phyloP scores from a whole-genome alignment of 345 rosid species.

The Microthlaspi erraticum region DNA sequence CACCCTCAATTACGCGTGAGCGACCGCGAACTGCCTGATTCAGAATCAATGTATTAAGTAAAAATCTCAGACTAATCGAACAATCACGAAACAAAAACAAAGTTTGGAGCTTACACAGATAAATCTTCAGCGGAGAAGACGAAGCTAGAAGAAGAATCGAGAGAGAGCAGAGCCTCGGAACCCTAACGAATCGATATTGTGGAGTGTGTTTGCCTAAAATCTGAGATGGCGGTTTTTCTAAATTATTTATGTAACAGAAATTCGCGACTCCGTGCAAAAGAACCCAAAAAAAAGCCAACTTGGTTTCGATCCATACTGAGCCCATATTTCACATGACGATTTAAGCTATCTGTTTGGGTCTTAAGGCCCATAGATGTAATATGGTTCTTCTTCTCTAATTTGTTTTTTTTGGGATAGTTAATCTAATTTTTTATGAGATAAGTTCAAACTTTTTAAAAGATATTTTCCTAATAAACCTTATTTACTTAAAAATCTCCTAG shows the following conservation, averaged over 20 bases:
- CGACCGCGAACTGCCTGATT: slow-evolving; percentile 24
- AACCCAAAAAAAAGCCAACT: not conserved
- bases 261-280: not conserved
- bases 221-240: slow-evolving; percentile 24
- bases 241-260: not conserved
- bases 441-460: too few relatives aligned
- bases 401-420: too few relatives aligned
- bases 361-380: not conserved
- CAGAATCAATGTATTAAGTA: slow-evolving; percentile 19
- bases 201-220: not conserved
- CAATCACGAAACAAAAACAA: not conserved
- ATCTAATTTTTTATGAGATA: too few relatives aligned
- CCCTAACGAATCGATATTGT: slow-evolving; percentile 35
- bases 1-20: not conserved
- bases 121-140: slow-evolving; percentile 27
- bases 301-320: slow-evolving; percentile 10
- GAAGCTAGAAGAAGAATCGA: slow-evolving; percentile 33
- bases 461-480: too few relatives aligned
- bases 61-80: slow-evolving; percentile 10
- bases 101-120: slow-evolving; percentile 16
- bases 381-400: too few relatives aligned
- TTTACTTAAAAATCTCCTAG: too few relatives aligned
- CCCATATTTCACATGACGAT: slow-evolving; percentile 9
- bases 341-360: not conserved
- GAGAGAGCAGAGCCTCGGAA: slow-evolving; percentile 30